phyloP scores from a whole-genome alignment of 768 basidiomycete genomes.

The Leccinum olivaceopallidum region DNA sequence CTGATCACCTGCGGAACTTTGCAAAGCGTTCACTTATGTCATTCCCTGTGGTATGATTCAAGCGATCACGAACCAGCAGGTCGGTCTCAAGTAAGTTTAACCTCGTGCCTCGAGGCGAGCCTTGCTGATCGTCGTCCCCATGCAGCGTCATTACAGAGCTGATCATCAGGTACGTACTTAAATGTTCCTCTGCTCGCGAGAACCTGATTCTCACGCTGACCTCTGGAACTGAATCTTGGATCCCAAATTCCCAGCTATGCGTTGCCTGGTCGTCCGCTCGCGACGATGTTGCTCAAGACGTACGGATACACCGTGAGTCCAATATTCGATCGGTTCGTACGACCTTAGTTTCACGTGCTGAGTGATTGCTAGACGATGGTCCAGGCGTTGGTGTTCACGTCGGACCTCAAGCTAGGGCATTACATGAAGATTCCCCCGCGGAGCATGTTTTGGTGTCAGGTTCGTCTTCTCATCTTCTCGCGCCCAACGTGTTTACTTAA shows the following conservation, averaged over 20 bases:
- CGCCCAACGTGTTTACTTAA: too few relatives aligned
- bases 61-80: constrained; percentile 80
- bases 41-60: constrained; percentile 58
- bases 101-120: neutral
- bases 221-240: neutral
- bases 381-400: constrained; percentile 62
- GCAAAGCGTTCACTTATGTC: constrained; percentile 43
- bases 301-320: constrained; percentile 61
- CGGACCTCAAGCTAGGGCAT: constrained; percentile 80
- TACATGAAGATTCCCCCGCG: constrained; percentile 64
- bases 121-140: constrained; percentile 2
- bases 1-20: neutral
- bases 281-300: constrained; percentile 87
- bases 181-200: neutral
- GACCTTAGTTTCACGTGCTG: neutral
- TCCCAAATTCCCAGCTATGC: constrained; percentile 42
- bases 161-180: constrained; percentile 53
- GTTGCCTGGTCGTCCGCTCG: constrained; percentile 74
- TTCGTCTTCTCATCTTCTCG: constrained; percentile 22
- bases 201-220: neutral
- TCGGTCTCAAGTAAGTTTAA: constrained; percentile 51
- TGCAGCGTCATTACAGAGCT: constrained; percentile 72
- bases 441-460: constrained; percentile 70
- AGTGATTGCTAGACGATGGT: constrained; percentile 28
- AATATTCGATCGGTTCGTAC: neutral